phyloP scores from a whole-genome alignment of 1,139 yeast genomes.

The Candida tunisiensis region DNA sequence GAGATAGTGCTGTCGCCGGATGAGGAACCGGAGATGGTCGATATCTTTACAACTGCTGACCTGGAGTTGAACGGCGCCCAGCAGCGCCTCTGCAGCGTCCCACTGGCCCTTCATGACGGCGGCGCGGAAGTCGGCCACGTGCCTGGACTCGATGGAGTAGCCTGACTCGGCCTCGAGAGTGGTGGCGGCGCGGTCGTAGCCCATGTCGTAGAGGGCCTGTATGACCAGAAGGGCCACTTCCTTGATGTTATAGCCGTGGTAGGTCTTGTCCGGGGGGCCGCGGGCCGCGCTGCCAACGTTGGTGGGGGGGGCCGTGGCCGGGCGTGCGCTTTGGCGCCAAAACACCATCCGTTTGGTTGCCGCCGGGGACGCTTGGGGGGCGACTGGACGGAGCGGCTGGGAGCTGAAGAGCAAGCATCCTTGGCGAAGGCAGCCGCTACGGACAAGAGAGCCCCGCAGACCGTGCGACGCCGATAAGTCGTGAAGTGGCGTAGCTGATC shows the following conservation, averaged over 20 bases:
- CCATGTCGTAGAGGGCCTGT: conserved; percentile 32
- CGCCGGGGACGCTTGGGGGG: too few species aligned
- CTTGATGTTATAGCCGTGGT: conserved; percentile 11
- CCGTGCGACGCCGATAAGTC: too few species aligned
- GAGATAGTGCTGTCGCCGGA: conserved; percentile 19
- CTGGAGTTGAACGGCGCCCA: conserved; percentile 17
- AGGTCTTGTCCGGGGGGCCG: too few species aligned
- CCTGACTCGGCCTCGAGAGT: conserved; percentile 27
- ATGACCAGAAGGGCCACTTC: conserved; percentile 33
- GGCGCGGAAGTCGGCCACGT: conserved; percentile 23
- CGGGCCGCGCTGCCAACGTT: too few species aligned
- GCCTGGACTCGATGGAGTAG: conserved; percentile 17
- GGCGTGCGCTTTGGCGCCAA: too few species aligned
- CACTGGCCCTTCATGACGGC: conserved; percentile 27
- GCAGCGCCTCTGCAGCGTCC: conserved; percentile 22
- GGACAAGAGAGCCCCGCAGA: too few species aligned
- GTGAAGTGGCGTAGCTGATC: too few species aligned
- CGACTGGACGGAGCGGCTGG: too few species aligned
- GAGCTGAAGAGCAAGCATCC: too few species aligned
- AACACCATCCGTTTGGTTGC: too few species aligned
- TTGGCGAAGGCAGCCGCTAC: too few species aligned
- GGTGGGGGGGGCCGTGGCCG: too few species aligned
- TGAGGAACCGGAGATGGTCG: conserved; percentile 10
- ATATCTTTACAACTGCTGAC: conserved; percentile 4
- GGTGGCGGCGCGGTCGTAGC: conserved; percentile 25